phyloP scores from a whole-genome alignment of 805 yeast species.

The Dipodascopsis uninucleata region DNA sequence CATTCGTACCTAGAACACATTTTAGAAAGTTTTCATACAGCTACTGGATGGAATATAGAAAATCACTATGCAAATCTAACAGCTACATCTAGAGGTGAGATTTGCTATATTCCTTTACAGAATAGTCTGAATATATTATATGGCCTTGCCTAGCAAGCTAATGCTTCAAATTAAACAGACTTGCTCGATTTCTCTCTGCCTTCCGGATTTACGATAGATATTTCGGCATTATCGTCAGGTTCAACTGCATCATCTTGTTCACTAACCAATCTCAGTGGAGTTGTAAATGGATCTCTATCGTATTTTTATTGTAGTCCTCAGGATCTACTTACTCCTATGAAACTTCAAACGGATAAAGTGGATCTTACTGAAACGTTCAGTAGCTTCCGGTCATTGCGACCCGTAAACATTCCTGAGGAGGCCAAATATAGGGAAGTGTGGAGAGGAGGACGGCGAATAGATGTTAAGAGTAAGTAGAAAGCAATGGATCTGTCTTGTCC shows the following conservation, averaged over 20 bases:
- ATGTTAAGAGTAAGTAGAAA: slow-evolving; percentile 20
- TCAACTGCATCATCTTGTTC: slow-evolving; percentile 70
- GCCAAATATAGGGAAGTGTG: slow-evolving; percentile 31
- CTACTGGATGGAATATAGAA: slow-evolving; percentile 76
- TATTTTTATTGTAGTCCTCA: slow-evolving; percentile 64
- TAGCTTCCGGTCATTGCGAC: slow-evolving; percentile 61
- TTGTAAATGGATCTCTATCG: slow-evolving; percentile 76
- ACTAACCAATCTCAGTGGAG: slow-evolving; percentile 36
- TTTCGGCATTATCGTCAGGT: slow-evolving; percentile 67
- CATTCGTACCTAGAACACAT: slow-evolving; percentile 83
- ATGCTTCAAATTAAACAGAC: slow-evolving; percentile 29
- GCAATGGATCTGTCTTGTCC: not conserved
- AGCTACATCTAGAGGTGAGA: slow-evolving; percentile 56
- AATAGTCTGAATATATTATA: slow-evolving; percentile 3
- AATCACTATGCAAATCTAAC: slow-evolving; percentile 72
- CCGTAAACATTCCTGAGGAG: slow-evolving; percentile 36
- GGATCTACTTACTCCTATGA: slow-evolving; percentile 9
- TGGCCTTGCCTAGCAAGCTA: too few relatives aligned
- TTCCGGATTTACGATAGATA: slow-evolving; percentile 56
- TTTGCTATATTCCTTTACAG: slow-evolving; percentile 1
- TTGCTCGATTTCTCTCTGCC: slow-evolving; percentile 75
- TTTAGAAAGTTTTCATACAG: slow-evolving; percentile 61
- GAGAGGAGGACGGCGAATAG: slow-evolving; percentile 33
- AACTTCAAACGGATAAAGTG: slow-evolving; percentile 39
- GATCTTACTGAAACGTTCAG: slow-evolving; percentile 61